Conservation (phyloP, 257 asterid genomes). For the Scutellaria barbata region DNA sequence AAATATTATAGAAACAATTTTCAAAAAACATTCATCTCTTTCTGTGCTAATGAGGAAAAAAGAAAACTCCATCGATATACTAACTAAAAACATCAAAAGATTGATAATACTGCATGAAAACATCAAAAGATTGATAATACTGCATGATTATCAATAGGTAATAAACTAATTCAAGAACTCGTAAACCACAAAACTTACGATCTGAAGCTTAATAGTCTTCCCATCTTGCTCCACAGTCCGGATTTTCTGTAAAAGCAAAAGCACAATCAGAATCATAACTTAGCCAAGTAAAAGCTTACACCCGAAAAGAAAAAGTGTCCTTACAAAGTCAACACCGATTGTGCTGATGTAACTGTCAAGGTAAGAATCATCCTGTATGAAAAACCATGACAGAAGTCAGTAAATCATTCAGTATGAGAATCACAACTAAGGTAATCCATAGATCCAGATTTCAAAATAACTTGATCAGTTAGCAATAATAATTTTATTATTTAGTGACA, state of each 20-base stretch:
- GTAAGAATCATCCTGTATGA: constrained; percentile 64
- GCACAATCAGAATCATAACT: constrained; percentile 32
- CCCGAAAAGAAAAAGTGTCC: constrained; percentile 15
- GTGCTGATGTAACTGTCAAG: constrained; percentile 71
- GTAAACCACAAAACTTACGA: constrained; percentile 48
- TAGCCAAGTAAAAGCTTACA: constrained; percentile 8
- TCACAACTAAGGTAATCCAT: constrained; percentile 13
- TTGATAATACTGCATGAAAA: constrained; percentile 1
- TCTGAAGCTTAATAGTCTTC: constrained; percentile 84
- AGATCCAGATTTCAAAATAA: constrained; percentile 10
- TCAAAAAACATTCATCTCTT: no score
- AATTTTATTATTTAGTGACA: neutral
- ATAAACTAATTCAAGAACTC: constrained; percentile 5
- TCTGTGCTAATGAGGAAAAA: no score
- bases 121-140: constrained; percentile 3
- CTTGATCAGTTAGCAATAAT: neutral
- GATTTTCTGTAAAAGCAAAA: constrained; percentile 52
- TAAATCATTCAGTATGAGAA: constrained; percentile 44
- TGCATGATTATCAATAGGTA: neutral
- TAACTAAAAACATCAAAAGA: neutral
- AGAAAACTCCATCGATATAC: neutral
- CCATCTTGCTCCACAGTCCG: constrained; percentile 74
- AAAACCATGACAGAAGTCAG: constrained; percentile 24
- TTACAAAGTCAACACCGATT: constrained; percentile 69
- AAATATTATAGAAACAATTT: no score